phyloP scores from a whole-genome alignment of 1,139 yeast genomes.

The Zygosaccharomyces sapae region DNA sequence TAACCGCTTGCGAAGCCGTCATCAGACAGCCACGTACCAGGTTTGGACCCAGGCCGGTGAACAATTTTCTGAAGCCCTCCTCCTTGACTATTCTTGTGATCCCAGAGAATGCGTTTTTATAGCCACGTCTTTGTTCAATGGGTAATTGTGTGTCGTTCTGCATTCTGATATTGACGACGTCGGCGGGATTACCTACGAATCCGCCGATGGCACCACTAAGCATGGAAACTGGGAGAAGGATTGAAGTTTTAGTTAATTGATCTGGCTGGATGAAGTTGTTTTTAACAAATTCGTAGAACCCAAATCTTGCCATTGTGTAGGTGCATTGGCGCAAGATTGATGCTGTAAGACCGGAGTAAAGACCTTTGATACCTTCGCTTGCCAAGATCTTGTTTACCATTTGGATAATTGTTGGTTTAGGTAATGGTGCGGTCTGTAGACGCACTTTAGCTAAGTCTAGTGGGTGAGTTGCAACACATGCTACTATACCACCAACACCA shows the following conservation, averaged over 20 bases:
- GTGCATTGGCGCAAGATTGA: constrained; percentile 82
- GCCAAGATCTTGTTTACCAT: constrained; percentile 52
- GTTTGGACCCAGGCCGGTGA: constrained; percentile 76
- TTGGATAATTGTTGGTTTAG: constrained; percentile 57
- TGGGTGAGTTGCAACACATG: constrained; percentile 69
- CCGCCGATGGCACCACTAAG: constrained; percentile 81
- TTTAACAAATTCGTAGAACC: constrained; percentile 73
- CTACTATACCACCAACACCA: constrained; percentile 65
- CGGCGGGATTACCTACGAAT: constrained; percentile 81
- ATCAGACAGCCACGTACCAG: constrained; percentile 75
- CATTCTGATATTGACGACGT: constrained; percentile 85
- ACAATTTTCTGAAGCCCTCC: constrained; percentile 59
- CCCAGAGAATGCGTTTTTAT: constrained; percentile 77
- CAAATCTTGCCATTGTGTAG: constrained; percentile 81
- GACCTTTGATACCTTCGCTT: constrained; percentile 62
- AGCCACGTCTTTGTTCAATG: constrained; percentile 61
- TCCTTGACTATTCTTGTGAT: constrained; percentile 53
- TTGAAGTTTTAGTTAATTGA: constrained; percentile 32
- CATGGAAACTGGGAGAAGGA: constrained; percentile 73
- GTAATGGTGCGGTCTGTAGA: constrained; percentile 59
- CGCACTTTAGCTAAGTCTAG: constrained; percentile 78
- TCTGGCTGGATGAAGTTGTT: constrained; percentile 45
- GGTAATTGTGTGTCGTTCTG: constrained; percentile 80
- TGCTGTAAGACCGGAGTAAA: constrained; percentile 79
- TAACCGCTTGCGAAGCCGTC: constrained; percentile 90